Evolutionary conservation across 306 rosid genomes (phyloP), one percentile per base, ranked within the genome.

Genomic region (Hylodesmum podocarpum): DNA sequence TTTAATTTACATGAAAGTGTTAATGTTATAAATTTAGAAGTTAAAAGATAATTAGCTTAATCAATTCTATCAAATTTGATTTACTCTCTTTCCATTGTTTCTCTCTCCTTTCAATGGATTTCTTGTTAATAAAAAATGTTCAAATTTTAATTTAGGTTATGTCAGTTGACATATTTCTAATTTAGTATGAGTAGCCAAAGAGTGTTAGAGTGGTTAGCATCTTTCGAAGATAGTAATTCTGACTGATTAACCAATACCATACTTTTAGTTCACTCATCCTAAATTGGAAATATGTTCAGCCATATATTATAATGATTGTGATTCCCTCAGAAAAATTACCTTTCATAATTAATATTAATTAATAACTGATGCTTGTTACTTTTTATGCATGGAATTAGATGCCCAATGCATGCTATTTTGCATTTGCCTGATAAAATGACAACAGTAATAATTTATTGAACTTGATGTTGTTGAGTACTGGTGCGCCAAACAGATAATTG

Each of bases 381-480:
- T 41, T 50, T 29, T 39, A 33, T 78, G 49, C 62, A 44, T 1
- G 4, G 63, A 46, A 33, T 62, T 75, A 14, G 12, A 40, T 46
- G 59, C 62, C 77, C 22, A 12, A 36, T 47, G 77, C 46, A 68
- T 59, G 37, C 5, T 51, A 19, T 44, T 66, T 16, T 73, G 49
- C 67, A 54, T 43, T 51, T 31, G 44, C 70, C 19, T 43, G 62
- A 31, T 55, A 9, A 18, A 43, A 57, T 43, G 76, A 41, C 8
- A 31, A 21, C 53, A 46, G 33, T 49, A 78, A 78, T 16, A 24
- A 16, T n/a, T 51, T 34, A 25, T 66, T 54, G 25, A 15, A 14
- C 8, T 40, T 31, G 59, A 65, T 16, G 43, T 63, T 53, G 69
- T 8, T 8, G 3, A 53, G 58, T 39, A n/a, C n/a, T n/a, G 21